Evolutionary conservation across 2,329 filamentous ascomycete genomes (phyloP).

Genomic region (Amauroascus verrucosus): DNA sequence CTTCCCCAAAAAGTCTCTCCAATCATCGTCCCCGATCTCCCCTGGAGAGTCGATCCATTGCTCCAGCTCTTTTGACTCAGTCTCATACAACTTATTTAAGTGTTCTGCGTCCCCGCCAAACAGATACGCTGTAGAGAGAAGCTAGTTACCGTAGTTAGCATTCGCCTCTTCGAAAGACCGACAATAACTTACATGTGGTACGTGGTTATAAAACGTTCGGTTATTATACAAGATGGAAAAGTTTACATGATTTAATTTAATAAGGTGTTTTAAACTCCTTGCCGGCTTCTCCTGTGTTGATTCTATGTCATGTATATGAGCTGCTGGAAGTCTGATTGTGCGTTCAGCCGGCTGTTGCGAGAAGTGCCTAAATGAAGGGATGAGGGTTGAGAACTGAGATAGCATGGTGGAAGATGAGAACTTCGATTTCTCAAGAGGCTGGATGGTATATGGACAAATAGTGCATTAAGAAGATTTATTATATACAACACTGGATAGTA

Average conservation of each 20-base stretch:
- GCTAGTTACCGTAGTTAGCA: conserved; percentile 33
- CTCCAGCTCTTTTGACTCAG: conserved; percentile 59
- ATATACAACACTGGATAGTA: too few relatives aligned
- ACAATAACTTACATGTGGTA: conserved; percentile 52
- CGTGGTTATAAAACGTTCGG: conserved; percentile 69
- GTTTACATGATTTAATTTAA: conserved; percentile 87
- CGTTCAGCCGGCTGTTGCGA: background rate
- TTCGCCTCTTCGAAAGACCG: background rate
- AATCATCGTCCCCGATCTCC: conserved; percentile 70
- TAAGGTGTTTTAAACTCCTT: conserved; percentile 75
- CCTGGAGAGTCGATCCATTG: conserved; percentile 74
- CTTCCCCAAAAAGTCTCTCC: conserved; percentile 74
- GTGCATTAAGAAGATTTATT: background rate
- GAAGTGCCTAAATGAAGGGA: conserved; percentile 9
- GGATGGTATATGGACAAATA: too few relatives aligned
- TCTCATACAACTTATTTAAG: conserved; percentile 71
- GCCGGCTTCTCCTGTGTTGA: conserved; percentile 66
- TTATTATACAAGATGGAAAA: conserved; percentile 72
- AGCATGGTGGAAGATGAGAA: conserved; percentile 10
- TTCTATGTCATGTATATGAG: conserved; percentile 70
- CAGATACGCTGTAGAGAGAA: conserved; percentile 75
- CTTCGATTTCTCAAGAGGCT: background rate
- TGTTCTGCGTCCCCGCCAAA: conserved; percentile 65
- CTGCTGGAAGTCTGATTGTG: conserved; percentile 48
- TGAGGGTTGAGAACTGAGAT: conserved; percentile 18